These are phyloP conservation scores for Aspergillus viridinutans DNA, from an alignment of 2,329 filamentous ascomycete species.

Conservation along the genomic window DNA sequence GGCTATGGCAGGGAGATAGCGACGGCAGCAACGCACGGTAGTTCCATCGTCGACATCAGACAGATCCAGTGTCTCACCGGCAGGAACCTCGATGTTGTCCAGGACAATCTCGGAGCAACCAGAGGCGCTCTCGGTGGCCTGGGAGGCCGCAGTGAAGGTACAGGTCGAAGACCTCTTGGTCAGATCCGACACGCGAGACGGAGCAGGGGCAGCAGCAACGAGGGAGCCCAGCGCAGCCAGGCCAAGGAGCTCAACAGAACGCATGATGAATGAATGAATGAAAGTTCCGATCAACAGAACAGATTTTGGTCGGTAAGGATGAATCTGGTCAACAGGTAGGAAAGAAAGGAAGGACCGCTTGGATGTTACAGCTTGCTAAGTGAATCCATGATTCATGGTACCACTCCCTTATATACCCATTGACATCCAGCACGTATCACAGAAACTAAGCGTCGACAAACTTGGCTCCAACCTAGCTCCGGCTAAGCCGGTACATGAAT, in stretches of 20 bases:
- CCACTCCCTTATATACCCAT: not conserved
- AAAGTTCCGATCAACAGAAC: slow-evolving; percentile 14
- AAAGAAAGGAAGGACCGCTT: slow-evolving; percentile 1
- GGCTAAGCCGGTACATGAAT: not conserved
- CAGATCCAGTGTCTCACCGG: slow-evolving; percentile 56
- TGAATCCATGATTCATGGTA: not conserved
- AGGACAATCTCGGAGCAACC: slow-evolving; percentile 54
- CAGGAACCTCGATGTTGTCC: slow-evolving; percentile 52
- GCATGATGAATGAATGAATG: slow-evolving; percentile 15
- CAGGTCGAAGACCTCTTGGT: slow-evolving; percentile 39
- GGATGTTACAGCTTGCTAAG: too few species aligned
- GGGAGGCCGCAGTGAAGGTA: slow-evolving; percentile 52
- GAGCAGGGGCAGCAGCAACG: slow-evolving; percentile 19
- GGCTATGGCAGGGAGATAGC: not conserved
- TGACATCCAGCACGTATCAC: not conserved
- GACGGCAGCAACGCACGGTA: slow-evolving; percentile 28
- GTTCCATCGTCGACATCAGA: slow-evolving; percentile 51
- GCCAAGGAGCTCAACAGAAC: slow-evolving; percentile 17
- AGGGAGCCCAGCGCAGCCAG: slow-evolving; percentile 15
- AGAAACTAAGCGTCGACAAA: not conserved
- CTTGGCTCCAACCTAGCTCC: not conserved
- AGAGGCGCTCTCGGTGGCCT: slow-evolving; percentile 47
- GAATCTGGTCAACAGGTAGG: not conserved
- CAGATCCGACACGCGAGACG: slow-evolving; percentile 21
- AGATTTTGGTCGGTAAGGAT: not conserved